These are phyloP conservation scores for Zoysia japonica DNA, from an alignment of 176 grass and related monocot species.

Conservation along the genomic window DNA sequence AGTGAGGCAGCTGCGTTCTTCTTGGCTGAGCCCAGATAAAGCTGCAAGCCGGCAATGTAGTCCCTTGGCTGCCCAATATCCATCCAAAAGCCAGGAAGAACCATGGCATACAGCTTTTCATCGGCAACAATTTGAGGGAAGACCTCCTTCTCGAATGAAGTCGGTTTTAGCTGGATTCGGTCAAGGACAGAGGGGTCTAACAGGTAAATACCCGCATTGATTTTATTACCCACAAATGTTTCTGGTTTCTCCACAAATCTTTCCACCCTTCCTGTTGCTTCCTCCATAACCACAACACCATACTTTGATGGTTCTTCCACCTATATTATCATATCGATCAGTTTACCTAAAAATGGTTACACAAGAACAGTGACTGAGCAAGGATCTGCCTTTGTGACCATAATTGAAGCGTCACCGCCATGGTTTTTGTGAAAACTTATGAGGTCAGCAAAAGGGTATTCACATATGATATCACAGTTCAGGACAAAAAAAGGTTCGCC, in stretches of 20 bases:
- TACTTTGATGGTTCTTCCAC: slow-evolving; percentile 90
- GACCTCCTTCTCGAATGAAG: slow-evolving; percentile 87
- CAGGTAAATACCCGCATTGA: slow-evolving; percentile 92
- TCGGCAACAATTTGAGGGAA: slow-evolving; percentile 69
- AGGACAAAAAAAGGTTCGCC: slow-evolving; percentile 89
- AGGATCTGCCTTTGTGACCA: slow-evolving; percentile 82
- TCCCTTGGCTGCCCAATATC: slow-evolving; percentile 87
- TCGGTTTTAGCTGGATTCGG: slow-evolving; percentile 75
- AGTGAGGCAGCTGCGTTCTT: slow-evolving; percentile 54
- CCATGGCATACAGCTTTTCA: slow-evolving; percentile 61
- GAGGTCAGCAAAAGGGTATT: slow-evolving; percentile 76
- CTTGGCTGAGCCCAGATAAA: slow-evolving; percentile 69
- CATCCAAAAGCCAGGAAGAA: slow-evolving; percentile 86
- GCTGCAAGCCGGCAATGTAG: slow-evolving; percentile 82
- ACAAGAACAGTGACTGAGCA: neutral
- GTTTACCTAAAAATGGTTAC: neutral
- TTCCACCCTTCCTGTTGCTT: slow-evolving; percentile 74
- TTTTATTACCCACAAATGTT: slow-evolving; percentile 84
- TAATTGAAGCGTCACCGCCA: slow-evolving; percentile 73
- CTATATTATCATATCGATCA: slow-evolving; percentile 41
- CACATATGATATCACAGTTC: slow-evolving; percentile 86
- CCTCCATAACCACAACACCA: slow-evolving; percentile 77
- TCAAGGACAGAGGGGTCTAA: slow-evolving; percentile 67
- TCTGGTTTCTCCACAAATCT: slow-evolving; percentile 89
- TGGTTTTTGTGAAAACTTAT: slow-evolving; percentile 78